Conservation (phyloP, 2,329 filamentous ascomycete genomes). For the Fusarium sp. region DNA sequence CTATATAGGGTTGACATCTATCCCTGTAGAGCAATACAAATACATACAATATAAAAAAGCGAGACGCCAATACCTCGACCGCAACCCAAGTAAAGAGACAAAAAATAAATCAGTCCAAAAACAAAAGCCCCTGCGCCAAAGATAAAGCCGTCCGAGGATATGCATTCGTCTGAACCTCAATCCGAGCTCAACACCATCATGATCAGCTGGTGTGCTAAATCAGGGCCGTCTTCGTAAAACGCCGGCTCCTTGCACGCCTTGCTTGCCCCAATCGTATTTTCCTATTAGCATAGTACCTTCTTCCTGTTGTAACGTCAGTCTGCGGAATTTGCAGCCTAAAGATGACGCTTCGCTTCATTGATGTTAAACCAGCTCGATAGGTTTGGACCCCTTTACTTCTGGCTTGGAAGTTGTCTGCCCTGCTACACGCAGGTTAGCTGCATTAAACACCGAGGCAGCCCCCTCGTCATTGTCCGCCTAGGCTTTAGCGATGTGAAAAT, state of each 20-base stretch:
- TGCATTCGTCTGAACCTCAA: conserved; percentile 36
- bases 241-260: conserved; percentile 44
- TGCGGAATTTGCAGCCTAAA: background rate
- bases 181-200: conserved; percentile 21
- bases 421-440: background rate
- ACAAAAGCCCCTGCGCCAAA: conserved; percentile 42
- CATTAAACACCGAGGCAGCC: background rate
- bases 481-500: background rate
- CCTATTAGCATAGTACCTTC: conserved; percentile 6
- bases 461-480: background rate
- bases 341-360: conserved; percentile 1
- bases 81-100: background rate
- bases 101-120: conserved; percentile 10
- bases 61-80: conserved; percentile 8
- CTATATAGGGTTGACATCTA: conserved; percentile 8
- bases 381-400: background rate
- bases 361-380: background rate
- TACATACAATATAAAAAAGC: conserved; percentile 33
- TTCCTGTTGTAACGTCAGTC: background rate
- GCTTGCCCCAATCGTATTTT: conserved; percentile 26
- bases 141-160: conserved; percentile 45
- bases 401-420: background rate
- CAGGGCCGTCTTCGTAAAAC: conserved; percentile 41
- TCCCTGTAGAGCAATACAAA: conserved; percentile 35
- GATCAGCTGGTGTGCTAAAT: conserved; percentile 21